A percentile compares a stretch with the other conserved stretches of the same genome.
Evolutionary conservation across 805 yeast genomes (phyloP).

Genomic region (Suhomyces vadensis): DNA sequence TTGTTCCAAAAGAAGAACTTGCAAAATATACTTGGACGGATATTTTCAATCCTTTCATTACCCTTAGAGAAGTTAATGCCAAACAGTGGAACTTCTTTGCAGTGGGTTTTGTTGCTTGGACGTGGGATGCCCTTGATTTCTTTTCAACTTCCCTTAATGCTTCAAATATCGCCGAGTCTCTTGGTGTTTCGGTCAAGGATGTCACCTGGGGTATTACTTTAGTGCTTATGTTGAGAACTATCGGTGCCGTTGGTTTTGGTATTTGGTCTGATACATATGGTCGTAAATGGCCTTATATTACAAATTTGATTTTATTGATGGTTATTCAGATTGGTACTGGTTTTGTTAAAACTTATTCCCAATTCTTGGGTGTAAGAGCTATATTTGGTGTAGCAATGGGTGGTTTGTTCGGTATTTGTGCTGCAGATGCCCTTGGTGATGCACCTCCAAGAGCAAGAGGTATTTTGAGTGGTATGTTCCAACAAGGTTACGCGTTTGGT

Average conservation of each 20-base stretch:
- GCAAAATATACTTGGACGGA: conserved; percentile 35
- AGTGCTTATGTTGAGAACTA: conserved; percentile 66
- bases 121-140: conserved; percentile 67
- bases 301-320: conserved; percentile 47
- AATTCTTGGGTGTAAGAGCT: conserved; percentile 63
- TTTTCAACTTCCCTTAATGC: conserved; percentile 58
- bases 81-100: conserved; percentile 59
- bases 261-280: conserved; percentile 60
- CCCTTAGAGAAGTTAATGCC: conserved; percentile 47
- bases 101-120: conserved; percentile 59
- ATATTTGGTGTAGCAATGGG: conserved; percentile 71
- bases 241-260: conserved; percentile 66
- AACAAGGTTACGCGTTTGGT: conserved; percentile 79
- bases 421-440: conserved; percentile 68
- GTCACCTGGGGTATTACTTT: conserved; percentile 72
- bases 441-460: conserved; percentile 60
- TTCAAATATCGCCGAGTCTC: conserved; percentile 44
- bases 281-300: conserved; percentile 56
- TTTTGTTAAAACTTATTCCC: conserved; percentile 54
- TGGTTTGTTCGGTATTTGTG: conserved; percentile 64
- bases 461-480: conserved; percentile 65
- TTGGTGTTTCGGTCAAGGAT: conserved; percentile 47
- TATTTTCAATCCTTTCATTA: conserved; percentile 63
- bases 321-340: conserved; percentile 64
- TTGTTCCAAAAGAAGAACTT: conserved; percentile 47